Conservation (phyloP, 2,329 filamentous ascomycete species). For the Rutstroemia sp. region DNA sequence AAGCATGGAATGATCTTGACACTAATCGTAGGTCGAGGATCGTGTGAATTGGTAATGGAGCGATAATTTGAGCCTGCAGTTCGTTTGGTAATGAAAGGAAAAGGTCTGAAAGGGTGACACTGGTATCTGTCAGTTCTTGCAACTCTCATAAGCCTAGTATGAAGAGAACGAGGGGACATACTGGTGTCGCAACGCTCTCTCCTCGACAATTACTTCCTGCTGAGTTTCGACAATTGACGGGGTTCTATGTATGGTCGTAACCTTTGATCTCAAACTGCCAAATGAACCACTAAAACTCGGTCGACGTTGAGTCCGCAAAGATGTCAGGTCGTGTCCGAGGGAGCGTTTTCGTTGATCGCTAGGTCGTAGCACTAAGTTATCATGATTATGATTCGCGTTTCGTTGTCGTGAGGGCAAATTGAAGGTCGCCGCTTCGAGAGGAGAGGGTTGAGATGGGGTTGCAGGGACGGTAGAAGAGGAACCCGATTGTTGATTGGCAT, state of each 20-base stretch:
- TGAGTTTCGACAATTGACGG: constrained; percentile 24
- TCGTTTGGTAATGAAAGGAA: constrained; percentile 53
- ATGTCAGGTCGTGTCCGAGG: constrained; percentile 27
- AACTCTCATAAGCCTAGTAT: neutral
- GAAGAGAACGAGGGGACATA: neutral
- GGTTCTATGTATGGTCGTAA: constrained; percentile 23
- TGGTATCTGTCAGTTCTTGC: constrained; percentile 1
- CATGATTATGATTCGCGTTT: constrained; percentile 10
- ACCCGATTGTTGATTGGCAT: constrained; percentile 25
- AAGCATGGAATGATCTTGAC: constrained; percentile 51
- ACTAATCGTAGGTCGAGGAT: constrained; percentile 51
- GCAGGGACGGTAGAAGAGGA: constrained; percentile 1
- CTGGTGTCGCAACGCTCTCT: neutral
- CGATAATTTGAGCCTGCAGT: constrained; percentile 55
- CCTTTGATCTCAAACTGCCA: constrained; percentile 27
- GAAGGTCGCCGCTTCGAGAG: constrained; percentile 21
- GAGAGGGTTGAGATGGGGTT: constrained; percentile 4
- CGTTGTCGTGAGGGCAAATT: constrained; percentile 25
- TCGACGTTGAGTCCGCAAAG: constrained; percentile 25
- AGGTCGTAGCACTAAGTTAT: constrained; percentile 17
- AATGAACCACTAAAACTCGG: constrained; percentile 28
- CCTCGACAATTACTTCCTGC: constrained; percentile 21
- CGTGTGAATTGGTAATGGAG: constrained; percentile 51
- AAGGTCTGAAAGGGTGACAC: constrained; percentile 45
- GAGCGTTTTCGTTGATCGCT: constrained; percentile 30